Evolutionary conservation across 768 basidiomycete species (phyloP), one percentile per base, ranked within the genome.

Genomic region (Agaricus sinodeliciosus): DNA sequence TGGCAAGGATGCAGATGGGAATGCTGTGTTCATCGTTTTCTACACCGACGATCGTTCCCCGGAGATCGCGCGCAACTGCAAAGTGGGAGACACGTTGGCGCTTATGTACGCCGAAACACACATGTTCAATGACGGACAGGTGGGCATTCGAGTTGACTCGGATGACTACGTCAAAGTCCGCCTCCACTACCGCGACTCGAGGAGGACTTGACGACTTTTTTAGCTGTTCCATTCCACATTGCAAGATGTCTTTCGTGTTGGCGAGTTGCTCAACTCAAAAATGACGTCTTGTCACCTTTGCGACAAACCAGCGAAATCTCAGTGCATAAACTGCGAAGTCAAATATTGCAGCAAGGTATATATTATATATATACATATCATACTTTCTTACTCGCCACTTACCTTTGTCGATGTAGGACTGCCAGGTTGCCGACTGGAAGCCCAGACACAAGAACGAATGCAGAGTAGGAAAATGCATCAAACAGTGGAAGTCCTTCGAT

Each of bases 101-200:
- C 48, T 60, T 12, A 60, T 60, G 59, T 58, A 60, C 28, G 59
- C 57, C 25, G 46, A 51, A 22, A 52, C 51, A 28, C 59, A 60
- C 46, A 12, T 5, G 7, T 60, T 60, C 25, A 25, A 25, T 15
- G 59, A 60, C 28, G 59, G 59, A n/a, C 43, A 60, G 26, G 22
- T 44, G n/a, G 59, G 59, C 3, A 31, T 51, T 19, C 55, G 60
- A 5, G 40, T 48, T 13, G 52, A 54, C 36, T 16, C 54, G 15
- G 50, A 56, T 9, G 54, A 49, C 18, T 46, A 49, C 3, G 34
- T 48, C 13, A 41, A 43, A 26, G 52, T 54, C 11, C 22, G 45
- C 31, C n/a, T 18, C 9, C 18, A 42, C 4, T 11, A n/a, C 15
- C 19, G 16, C 39, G 5, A 16, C 44, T 25, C 8, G 16, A 3